These are phyloP conservation scores for Paralagenidium karlingii DNA, from an alignment of 352 stramenopile species.

Conservation along the genomic window DNA sequence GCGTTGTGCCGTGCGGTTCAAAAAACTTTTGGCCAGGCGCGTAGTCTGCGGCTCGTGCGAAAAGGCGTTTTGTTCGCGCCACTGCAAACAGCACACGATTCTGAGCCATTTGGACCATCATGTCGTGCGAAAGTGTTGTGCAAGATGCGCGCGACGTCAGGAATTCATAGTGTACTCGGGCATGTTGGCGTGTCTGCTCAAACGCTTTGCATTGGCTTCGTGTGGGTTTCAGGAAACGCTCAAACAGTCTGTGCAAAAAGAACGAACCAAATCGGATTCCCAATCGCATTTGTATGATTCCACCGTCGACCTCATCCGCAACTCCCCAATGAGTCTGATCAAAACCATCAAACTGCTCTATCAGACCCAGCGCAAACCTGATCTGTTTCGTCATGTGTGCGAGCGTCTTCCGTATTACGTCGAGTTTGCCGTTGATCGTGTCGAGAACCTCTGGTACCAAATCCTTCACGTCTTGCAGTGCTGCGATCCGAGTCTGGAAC, in stretches of 20 bases:
- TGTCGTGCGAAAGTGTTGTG: constrained; percentile 26
- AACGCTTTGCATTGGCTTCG: not conserved
- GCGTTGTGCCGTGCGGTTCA: constrained; percentile 40
- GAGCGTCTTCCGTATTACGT: constrained; percentile 60
- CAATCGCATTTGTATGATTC: constrained; percentile 19
- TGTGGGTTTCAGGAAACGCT: not conserved
- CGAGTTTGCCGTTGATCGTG: constrained; percentile 54
- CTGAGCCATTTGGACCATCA: constrained; percentile 25
- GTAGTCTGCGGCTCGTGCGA: constrained; percentile 51
- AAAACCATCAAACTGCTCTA: constrained; percentile 72
- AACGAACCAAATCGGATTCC: constrained; percentile 5
- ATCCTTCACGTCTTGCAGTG: constrained; percentile 70
- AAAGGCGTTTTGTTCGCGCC: constrained; percentile 36
- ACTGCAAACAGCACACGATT: constrained; percentile 36
- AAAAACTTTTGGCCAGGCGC: constrained; percentile 22
- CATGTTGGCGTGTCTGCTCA: constrained; percentile 9
- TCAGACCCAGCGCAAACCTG: constrained; percentile 51
- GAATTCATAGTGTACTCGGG: constrained; percentile 38
- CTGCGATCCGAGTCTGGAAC: constrained; percentile 32
- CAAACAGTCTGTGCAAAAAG: not conserved
- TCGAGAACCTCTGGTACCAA: constrained; percentile 74
- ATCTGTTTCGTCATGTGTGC: constrained; percentile 48
- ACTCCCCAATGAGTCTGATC: constrained; percentile 54
- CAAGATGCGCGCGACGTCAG: constrained; percentile 33
- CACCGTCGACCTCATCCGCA: constrained; percentile 10